Evolutionary conservation across 306 rosid genomes (phyloP), one percentile per base, ranked within the genome.

Genomic region (Vigna reflexopilosa): DNA sequence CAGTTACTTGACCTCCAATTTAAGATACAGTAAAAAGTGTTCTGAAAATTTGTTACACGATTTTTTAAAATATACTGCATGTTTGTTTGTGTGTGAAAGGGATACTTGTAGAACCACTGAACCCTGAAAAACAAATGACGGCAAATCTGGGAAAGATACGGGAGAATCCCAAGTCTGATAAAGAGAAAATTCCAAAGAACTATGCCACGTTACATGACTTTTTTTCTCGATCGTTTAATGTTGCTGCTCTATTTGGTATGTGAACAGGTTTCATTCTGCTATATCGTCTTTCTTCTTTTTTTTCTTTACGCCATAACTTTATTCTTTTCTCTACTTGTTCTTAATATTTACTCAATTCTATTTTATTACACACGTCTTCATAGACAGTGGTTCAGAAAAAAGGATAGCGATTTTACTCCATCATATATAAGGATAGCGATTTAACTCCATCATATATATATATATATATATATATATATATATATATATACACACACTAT

Each of bases 81-180:
- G 2, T 14, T 7, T 4, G 7, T 64, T 17, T n/a, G 10, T 40
- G 20, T 38, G 30, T 40, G 2, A 66, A 40, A 82, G 85, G 82
- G 15, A 77, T 71, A 45, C 63, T 70, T 42, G 78, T 77, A 20
- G 85, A 63, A 63, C 36, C 58, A 62, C 54, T 82, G 26, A 40
- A 77, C 3, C 47, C 61, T 47, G 22, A 54, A 11, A 47, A 7
- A 11, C 15, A 67, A 64, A 77, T 82, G 82, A 48, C 17, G 6
- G 13, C 48, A 14, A 22, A 24, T 57, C 58, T 74, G 80, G 30
- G 1, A 36, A 75, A 67, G 71, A 67, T 74, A 80, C 28, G 36
- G 38, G 28, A 9, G 34, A 1, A 1, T 9, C 6, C 64, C 9
- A 16, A 30, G 3, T 57, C 65, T 48, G 45, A 67, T 56, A 16